phyloP scores from a whole-genome alignment of 2,329 filamentous ascomycete species.

The Knufia fluminis region DNA sequence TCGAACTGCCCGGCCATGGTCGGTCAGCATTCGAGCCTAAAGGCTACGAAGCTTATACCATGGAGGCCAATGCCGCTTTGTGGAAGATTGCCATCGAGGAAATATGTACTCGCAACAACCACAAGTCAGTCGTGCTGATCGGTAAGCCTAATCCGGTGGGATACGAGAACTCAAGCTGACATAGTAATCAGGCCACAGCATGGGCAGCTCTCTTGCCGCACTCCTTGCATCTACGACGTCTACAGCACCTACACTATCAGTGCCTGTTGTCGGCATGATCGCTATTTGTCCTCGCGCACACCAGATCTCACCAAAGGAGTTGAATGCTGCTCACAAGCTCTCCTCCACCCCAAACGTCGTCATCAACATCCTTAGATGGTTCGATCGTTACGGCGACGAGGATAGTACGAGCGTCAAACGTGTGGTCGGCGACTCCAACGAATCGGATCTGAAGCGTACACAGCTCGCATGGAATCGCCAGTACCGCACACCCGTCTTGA shows the following conservation, averaged over 20 bases:
- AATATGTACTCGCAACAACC: constrained; percentile 14
- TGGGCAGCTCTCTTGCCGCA: constrained; percentile 73
- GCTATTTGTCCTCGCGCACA: constrained; percentile 70
- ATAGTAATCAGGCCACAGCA: constrained; percentile 52
- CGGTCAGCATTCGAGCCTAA: constrained; percentile 63
- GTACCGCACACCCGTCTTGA: constrained; percentile 72
- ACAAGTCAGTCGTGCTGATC: constrained; percentile 20
- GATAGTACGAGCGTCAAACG: constrained; percentile 69
- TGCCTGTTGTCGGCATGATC: constrained; percentile 64
- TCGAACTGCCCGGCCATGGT: constrained; percentile 87
- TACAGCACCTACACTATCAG: constrained; percentile 37
- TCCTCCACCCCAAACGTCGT: constrained; percentile 57
- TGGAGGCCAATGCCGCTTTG: constrained; percentile 65
- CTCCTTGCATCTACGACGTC: constrained; percentile 56
- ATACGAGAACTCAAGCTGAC: constrained; percentile 32
- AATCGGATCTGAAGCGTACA: constrained; percentile 33
- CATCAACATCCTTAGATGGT: constrained; percentile 67
- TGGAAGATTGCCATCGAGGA: constrained; percentile 62
- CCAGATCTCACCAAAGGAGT: constrained; percentile 48
- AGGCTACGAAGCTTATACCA: constrained; percentile 68
- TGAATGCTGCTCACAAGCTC: constrained; percentile 45
- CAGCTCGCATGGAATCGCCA: constrained; percentile 58
- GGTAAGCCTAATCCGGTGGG: constrained; percentile 1
- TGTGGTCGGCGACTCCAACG: constrained; percentile 47
- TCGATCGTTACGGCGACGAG: constrained; percentile 69